phyloP scores from a whole-genome alignment of 108 stramenopile genomes.

The Bacterosira constricta region DNA sequence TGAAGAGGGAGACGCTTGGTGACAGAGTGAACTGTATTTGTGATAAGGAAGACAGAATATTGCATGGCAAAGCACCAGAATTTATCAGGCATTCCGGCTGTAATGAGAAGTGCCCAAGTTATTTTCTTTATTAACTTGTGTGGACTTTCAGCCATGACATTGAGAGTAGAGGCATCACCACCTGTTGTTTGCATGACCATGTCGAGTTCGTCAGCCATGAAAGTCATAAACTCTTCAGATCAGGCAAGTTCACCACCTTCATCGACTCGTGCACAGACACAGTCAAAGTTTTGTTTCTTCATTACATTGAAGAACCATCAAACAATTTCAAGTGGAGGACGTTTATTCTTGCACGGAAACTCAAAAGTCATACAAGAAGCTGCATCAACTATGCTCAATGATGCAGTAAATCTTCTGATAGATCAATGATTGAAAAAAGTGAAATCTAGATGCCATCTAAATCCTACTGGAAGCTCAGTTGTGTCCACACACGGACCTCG shows the following conservation, averaged over 20 bases:
- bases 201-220: not conserved
- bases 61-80: too few relatives aligned
- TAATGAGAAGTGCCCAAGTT: not conserved
- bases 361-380: not conserved
- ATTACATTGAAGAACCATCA: too few relatives aligned
- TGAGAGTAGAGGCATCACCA: too few relatives aligned
- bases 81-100: too few relatives aligned
- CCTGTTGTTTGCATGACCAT: too few relatives aligned
- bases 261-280: conserved; percentile 4
- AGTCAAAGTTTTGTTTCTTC: too few relatives aligned
- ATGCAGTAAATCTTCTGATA: not conserved
- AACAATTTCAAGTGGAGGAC: too few relatives aligned
- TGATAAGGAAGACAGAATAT: too few relatives aligned
- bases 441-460: not conserved
- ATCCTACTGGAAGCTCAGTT: too few relatives aligned
- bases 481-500: not conserved
- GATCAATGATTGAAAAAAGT: not conserved
- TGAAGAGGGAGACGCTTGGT: not conserved
- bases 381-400: not conserved
- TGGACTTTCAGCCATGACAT: not conserved
- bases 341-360: too few relatives aligned
- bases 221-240: not conserved
- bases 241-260: not conserved
- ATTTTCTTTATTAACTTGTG: not conserved
- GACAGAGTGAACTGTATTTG: too few relatives aligned